Percentiles rank a stretch among this genome's conserved stretches.
Conservation (phyloP, 2,329 filamentous ascomycete genomes). For the Arthrobotrys iridis region DNA sequence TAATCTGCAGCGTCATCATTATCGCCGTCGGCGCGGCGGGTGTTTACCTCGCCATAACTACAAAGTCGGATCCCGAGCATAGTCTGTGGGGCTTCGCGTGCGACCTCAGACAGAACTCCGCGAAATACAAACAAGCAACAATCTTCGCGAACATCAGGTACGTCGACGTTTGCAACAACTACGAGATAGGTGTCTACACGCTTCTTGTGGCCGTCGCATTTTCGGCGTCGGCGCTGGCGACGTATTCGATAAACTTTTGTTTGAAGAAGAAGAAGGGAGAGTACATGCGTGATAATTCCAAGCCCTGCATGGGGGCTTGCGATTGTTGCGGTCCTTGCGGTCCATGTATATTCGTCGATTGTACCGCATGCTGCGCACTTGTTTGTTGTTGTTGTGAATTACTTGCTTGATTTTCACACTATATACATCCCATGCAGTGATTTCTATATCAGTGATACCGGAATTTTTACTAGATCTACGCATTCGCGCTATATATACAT, state of each 20-base stretch:
- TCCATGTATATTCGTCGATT: constrained; percentile 10
- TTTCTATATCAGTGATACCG: too few relatives aligned
- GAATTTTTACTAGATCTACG: too few relatives aligned
- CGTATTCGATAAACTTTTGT: constrained; percentile 40
- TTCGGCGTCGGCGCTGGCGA: constrained; percentile 11
- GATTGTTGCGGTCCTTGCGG: constrained; percentile 23
- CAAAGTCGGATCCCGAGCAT: constrained; percentile 2
- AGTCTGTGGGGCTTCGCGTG: constrained; percentile 43
- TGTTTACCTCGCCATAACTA: constrained; percentile 16
- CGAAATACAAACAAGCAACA: not conserved
- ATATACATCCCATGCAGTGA: too few relatives aligned
- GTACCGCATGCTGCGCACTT: not conserved
- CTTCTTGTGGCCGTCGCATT: not conserved
- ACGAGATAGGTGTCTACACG: constrained; percentile 17
- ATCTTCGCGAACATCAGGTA: constrained; percentile 26
- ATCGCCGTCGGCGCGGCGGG: constrained; percentile 5
- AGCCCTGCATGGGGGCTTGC: not conserved
- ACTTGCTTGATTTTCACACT: constrained; percentile 2
- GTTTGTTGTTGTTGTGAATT: constrained; percentile 14
- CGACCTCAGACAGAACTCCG: not conserved
- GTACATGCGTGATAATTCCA: constrained; percentile 20
- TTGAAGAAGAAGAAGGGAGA: constrained; percentile 29
- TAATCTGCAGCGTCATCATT: not conserved
- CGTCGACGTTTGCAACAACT: constrained; percentile 30
- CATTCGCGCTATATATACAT: too few relatives aligned